Evolutionary conservation across 2,329 filamentous ascomycete genomes (phyloP), one percentile per base, ranked within the genome.

Genomic region (Alternaria rosae): DNA sequence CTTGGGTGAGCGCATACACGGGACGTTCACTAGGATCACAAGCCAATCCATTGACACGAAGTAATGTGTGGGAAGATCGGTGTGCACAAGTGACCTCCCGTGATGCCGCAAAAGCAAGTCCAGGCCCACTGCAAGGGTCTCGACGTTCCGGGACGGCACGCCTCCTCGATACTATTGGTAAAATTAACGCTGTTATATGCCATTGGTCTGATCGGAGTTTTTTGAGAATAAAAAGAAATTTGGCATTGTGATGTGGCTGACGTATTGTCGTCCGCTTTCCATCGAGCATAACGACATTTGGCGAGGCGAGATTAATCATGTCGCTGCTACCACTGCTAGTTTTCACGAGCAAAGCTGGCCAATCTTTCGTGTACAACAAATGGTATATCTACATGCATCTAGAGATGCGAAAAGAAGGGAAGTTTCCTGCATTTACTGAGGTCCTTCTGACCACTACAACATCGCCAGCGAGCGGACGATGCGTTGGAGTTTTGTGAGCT

Each of bases 71-170:
- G 28, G 15, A 51, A 23, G 28, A 21, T 51, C 47, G 47, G 47
- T 35, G 47, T 35, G 47, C 20, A 2, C 4, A 23, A 32, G 13
- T 23, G 30, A 21, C 47, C 28, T 8, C 28, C 47, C 47, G 47
- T 51, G 47, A 8, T 25, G 47, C 30, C 51, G 35, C 4, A 54
- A 54, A 43, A 54, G 56, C 56, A 59, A 54, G 9, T 25, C 11
- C 1, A 35, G 23, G 30, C 20, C 20, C 20, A n/a, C 30, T 6
- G 56, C 5, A 54, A 59, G 21, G 45, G 41, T 23, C 32, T 38
- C 20, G 47, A 25, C 20, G 47, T n/a, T 1, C 28, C 30, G 30
- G 30, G 21, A 43, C 45, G 17, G 45, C 21, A 52, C 35, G 17
- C 45, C 28, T 54, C 20, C 28, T 38, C 54, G n/a, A 13, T 11